phyloP scores from a whole-genome alignment of 2,329 filamentous ascomycete species.

The Ophiocordyceps camponoti-leonardi region DNA sequence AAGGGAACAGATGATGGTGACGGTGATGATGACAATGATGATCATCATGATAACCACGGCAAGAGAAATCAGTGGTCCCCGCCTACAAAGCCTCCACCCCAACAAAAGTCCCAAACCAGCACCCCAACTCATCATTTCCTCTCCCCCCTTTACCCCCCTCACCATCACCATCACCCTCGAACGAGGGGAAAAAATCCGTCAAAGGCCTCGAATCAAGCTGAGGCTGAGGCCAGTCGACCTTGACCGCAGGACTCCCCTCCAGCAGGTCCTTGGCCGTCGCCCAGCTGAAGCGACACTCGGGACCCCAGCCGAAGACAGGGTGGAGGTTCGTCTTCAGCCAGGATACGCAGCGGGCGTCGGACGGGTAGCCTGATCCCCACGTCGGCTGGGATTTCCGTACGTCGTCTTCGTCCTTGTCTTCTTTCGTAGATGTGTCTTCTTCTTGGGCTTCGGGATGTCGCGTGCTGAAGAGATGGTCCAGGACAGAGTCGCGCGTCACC shows the following conservation, averaged over 20 bases:
- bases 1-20: too few relatives aligned
- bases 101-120: conserved; percentile 68
- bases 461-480: conserved; percentile 51
- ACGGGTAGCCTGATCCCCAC: conserved; percentile 92
- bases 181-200: conserved; percentile 52
- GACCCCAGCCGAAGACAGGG: conserved; percentile 86
- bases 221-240: conserved; percentile 69
- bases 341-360: conserved; percentile 58
- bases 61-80: too few relatives aligned
- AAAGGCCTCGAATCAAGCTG: conserved; percentile 54
- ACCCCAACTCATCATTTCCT: conserved; percentile 46
- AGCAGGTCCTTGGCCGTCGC: conserved; percentile 87
- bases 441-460: too few relatives aligned
- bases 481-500: conserved; percentile 78
- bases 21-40: too few relatives aligned
- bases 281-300: conserved; percentile 90
- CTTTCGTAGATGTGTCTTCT: too few relatives aligned
- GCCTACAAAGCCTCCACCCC: conserved; percentile 52
- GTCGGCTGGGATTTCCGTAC: conserved; percentile 21
- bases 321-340: conserved; percentile 86
- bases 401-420: conserved; percentile 13
- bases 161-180: conserved; percentile 16
- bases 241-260: conserved; percentile 54
- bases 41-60: too few relatives aligned
- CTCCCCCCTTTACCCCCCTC: too few relatives aligned